A percentile compares a stretch with the other conserved stretches of the same genome.
Evolutionary conservation across 306 rosid species (phyloP).

Genomic region (Lathyrus tuberosus): DNA sequence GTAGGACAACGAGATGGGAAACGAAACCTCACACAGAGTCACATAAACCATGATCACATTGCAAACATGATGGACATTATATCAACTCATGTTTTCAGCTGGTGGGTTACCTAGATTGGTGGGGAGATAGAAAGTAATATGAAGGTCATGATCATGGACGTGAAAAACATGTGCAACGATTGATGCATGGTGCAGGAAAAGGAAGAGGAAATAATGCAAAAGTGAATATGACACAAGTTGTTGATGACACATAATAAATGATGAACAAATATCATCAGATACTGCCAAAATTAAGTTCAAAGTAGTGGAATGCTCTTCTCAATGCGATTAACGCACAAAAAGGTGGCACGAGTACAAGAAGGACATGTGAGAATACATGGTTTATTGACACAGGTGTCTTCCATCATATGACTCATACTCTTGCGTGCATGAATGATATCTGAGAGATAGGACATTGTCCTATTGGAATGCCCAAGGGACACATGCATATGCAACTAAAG

Average conservation of each 20-base stretch:
- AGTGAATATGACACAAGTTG: neutral
- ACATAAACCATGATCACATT: neutral
- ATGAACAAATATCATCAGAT: neutral
- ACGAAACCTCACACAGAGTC: neutral
- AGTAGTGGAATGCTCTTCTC: neutral
- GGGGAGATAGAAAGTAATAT: neutral
- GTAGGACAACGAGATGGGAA: too few relatives aligned
- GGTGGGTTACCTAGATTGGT: neutral
- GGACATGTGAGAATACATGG: neutral
- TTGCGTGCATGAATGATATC: neutral
- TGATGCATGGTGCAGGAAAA: neutral
- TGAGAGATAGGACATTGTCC: neutral
- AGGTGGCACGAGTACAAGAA: neutral
- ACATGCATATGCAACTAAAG: neutral
- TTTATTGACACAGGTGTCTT: neutral
- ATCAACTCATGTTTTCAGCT: neutral
- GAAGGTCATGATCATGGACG: neutral
- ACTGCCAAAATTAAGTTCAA: neutral
- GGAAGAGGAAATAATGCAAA: neutral
- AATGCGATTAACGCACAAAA: neutral
- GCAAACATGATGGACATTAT: neutral
- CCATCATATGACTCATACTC: neutral
- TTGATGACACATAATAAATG: neutral
- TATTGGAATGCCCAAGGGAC: neutral
- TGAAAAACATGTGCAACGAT: neutral